Base-by-base conservation (phyloP, 495 filamentous ascomycete species). In the Neohortaea acidophila region DNA sequence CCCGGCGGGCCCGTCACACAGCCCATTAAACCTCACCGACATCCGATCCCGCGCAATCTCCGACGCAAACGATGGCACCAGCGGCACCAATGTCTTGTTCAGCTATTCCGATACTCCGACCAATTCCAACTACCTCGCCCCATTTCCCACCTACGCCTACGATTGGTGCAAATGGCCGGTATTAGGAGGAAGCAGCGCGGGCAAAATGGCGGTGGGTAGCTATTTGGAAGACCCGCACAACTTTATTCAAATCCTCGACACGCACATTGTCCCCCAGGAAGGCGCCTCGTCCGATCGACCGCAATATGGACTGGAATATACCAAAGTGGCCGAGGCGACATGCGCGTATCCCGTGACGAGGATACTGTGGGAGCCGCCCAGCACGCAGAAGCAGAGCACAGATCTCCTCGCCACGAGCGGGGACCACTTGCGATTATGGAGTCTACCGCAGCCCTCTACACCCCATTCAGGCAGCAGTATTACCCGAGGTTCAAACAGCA, bases 101-200 rank as follows among this genome's bases (percentile, higher is more conserved):
- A 46, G 33, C 20, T 72, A 74, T 25, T 60, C 52, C 14, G 62
- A 68, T 24, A 53, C 70, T 4, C 65, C 74, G 0, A 70, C 69
- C 6, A 83, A 79, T 49, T 78, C 85, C 61, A 94, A 87, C 49
- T 96, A 96, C 58, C 64, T 94, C 47, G 86, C 86, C 4, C 85
- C 85, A 2, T 99, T 89, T 83, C 77, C 83, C 25, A 77, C 91
- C 26, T 96, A 94, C 58, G 86, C 91, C 7, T 81, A 91, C 45
- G 91, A 99, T 64, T 99, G 91, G 91, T 99, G 89, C 59, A 96
- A 96, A 61, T 99, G 91, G 91, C 70, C 78, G n/a, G 73, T 86
- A 1, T 70, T 71, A 21, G 61, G 75, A 36, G 84, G 82, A 38
- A 45, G 45, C 29, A 52, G 55, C 25, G 75, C 72, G 8, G 89